Conservation (phyloP, 2,329 filamentous ascomycete genomes). For the Cladosporium sp. region DNA sequence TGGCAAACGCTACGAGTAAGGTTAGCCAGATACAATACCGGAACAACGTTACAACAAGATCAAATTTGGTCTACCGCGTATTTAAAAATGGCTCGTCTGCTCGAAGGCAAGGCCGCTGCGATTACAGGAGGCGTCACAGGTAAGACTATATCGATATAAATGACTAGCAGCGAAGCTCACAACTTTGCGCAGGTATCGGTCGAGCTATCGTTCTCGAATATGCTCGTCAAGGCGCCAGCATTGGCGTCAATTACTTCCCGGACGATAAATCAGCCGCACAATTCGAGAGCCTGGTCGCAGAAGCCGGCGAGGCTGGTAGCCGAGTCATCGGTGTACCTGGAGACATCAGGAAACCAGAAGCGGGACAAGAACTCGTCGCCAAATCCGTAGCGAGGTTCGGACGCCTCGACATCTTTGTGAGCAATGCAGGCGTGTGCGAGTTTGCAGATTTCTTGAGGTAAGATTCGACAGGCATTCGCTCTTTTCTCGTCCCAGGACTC, state of each 20-base stretch:
- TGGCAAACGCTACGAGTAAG: too few relatives aligned
- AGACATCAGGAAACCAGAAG: constrained; percentile 71
- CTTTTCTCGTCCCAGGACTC: neutral
- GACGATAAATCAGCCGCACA: constrained; percentile 45
- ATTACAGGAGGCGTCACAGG: constrained; percentile 85
- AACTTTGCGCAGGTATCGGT: constrained; percentile 66
- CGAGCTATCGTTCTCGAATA: constrained; percentile 79
- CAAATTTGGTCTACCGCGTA: too few relatives aligned
- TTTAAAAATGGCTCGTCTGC: constrained; percentile 41
- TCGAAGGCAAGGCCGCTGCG: constrained; percentile 72
- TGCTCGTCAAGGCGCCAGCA: constrained; percentile 69
- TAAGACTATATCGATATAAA: neutral
- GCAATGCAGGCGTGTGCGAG: constrained; percentile 82
- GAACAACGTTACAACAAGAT: too few relatives aligned
- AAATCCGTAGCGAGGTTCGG: constrained; percentile 60
- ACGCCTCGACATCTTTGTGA: constrained; percentile 65
- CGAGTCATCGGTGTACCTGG: constrained; percentile 65
- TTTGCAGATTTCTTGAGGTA: constrained; percentile 81
- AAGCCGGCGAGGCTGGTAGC: constrained; percentile 18
- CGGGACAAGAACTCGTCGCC: constrained; percentile 63
- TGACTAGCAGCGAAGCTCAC: neutral
- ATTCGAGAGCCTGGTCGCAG: constrained; percentile 38
- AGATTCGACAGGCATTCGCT: neutral
- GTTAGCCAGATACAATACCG: too few relatives aligned
- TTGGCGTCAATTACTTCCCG: constrained; percentile 76